Evolutionary conservation across 2,329 filamentous ascomycete genomes (phyloP).

Genomic region (Apiospora aurea): DNA sequence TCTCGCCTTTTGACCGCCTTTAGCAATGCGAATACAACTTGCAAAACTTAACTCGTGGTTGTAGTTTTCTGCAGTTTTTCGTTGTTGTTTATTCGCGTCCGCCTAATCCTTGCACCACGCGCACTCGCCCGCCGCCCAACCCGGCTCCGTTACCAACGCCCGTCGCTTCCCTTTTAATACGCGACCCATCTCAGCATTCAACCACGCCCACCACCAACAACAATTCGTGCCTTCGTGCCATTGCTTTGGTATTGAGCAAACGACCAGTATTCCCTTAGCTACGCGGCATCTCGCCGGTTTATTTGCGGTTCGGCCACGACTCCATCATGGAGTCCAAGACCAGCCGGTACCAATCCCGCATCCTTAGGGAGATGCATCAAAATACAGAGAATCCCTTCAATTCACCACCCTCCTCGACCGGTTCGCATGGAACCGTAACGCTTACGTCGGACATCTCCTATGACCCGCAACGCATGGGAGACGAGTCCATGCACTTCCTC

Average conservation of each 20-base stretch:
- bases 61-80: background rate
- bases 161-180: background rate
- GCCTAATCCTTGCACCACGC: background rate
- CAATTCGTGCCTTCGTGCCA: constrained; percentile 14
- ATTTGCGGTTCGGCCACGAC: constrained; percentile 1
- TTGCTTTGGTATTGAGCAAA: background rate
- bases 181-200: constrained; percentile 1
- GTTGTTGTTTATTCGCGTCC: constrained; percentile 21
- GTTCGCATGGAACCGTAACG: constrained; percentile 63
- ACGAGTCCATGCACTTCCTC: constrained; percentile 47
- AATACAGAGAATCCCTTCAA: constrained; percentile 61
- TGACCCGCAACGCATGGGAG: constrained; percentile 56
- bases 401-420: constrained; percentile 64
- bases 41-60: background rate
- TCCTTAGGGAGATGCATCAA: constrained; percentile 45
- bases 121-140: background rate
- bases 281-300: background rate
- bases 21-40: background rate
- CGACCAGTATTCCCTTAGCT: background rate
- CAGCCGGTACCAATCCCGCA: constrained; percentile 36
- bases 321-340: constrained; percentile 24
- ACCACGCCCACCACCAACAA: background rate
- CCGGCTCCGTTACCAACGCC: constrained; percentile 5
- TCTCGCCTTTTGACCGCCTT: background rate
- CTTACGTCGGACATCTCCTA: constrained; percentile 62